A percentile compares a stretch with the other conserved stretches of the same genome.
Conservation (phyloP, 2,329 filamentous ascomycete species). For the Fonsecaea pugnacius region DNA sequence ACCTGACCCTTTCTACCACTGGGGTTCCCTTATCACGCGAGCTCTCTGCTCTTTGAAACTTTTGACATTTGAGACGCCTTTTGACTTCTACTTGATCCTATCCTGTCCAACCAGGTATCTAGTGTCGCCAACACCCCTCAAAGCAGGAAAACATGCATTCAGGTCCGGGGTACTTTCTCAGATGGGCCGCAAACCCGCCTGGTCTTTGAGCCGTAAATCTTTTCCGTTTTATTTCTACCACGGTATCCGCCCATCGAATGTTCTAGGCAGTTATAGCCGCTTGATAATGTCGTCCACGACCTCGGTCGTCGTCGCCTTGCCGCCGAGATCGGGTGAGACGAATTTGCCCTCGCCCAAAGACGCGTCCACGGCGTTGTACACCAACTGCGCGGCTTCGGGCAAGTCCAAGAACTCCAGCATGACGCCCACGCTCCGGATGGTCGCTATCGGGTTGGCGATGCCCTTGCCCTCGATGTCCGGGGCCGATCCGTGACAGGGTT, state of each 20-base stretch:
- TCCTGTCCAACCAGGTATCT: too few relatives aligned
- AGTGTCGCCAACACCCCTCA: too few relatives aligned
- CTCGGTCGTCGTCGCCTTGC: conserved; percentile 80
- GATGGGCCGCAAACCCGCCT: too few relatives aligned
- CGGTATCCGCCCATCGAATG: too few relatives aligned
- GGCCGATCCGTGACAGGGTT: conserved; percentile 95
- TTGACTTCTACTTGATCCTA: too few relatives aligned
- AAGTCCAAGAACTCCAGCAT: conserved; percentile 97
- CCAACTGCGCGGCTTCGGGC: conserved; percentile 81
- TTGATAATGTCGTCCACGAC: conserved; percentile 85
- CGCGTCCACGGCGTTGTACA: conserved; percentile 89
- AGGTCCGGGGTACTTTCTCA: too few relatives aligned
- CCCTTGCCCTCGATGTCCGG: conserved; percentile 92
- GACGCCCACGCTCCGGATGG: conserved; percentile 82
- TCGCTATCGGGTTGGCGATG: conserved; percentile 96
- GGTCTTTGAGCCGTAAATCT: neutral
- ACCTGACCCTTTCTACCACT: too few relatives aligned
- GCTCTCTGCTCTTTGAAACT: too few relatives aligned
- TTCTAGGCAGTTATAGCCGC: conserved; percentile 63
- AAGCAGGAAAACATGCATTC: neutral
- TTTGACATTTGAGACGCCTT: too few relatives aligned
- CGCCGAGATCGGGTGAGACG: conserved; percentile 87
- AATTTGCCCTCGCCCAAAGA: conserved; percentile 83
- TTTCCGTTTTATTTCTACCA: neutral
- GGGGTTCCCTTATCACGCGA: too few relatives aligned